Conservation (phyloP, 768 basidiomycete species). For the Pisolithus tinctorius region DNA sequence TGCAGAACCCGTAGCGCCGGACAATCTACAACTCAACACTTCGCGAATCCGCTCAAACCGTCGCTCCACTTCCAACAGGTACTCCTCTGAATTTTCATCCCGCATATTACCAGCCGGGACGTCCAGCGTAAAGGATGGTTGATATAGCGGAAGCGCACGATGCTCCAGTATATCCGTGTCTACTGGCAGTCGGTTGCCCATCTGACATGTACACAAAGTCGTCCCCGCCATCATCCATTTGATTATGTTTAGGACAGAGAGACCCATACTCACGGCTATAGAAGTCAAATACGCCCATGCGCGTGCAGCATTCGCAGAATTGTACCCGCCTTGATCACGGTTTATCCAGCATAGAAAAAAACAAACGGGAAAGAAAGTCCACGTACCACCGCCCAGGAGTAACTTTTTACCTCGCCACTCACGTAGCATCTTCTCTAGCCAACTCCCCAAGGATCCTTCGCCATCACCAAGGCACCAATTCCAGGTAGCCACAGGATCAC, state of each 20-base stretch:
- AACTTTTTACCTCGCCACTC: slow-evolving; percentile 57
- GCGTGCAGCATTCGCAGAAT: slow-evolving; percentile 75
- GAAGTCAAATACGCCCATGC: slow-evolving; percentile 84
- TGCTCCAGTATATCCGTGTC: slow-evolving; percentile 76
- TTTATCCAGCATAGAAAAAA: slow-evolving; percentile 2
- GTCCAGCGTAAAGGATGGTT: slow-evolving; percentile 76
- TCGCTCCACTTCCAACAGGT: slow-evolving; percentile 40
- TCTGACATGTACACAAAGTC: slow-evolving; percentile 29
- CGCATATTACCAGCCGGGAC: slow-evolving; percentile 65
- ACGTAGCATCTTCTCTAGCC: slow-evolving; percentile 42
- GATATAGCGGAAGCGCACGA: slow-evolving; percentile 61
- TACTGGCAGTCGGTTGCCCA: slow-evolving; percentile 44
- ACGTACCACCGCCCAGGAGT: slow-evolving; percentile 69
- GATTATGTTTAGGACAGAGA: neutral
- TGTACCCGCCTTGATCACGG: slow-evolving; percentile 63
- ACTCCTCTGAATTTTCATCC: slow-evolving; percentile 63
- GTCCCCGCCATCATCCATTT: neutral
- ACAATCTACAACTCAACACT: slow-evolving; percentile 5
- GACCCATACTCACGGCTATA: slow-evolving; percentile 47
- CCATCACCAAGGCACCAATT: slow-evolving; percentile 59
- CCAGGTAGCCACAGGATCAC: slow-evolving; percentile 71
- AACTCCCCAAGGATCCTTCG: slow-evolving; percentile 67
- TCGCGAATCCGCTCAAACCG: slow-evolving; percentile 31
- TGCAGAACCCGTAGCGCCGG: neutral
- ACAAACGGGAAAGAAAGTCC: neutral